These are phyloP conservation scores for Diplodia sapinea DNA, from an alignment of 2,329 filamentous ascomycete genomes.

Conservation along the genomic window DNA sequence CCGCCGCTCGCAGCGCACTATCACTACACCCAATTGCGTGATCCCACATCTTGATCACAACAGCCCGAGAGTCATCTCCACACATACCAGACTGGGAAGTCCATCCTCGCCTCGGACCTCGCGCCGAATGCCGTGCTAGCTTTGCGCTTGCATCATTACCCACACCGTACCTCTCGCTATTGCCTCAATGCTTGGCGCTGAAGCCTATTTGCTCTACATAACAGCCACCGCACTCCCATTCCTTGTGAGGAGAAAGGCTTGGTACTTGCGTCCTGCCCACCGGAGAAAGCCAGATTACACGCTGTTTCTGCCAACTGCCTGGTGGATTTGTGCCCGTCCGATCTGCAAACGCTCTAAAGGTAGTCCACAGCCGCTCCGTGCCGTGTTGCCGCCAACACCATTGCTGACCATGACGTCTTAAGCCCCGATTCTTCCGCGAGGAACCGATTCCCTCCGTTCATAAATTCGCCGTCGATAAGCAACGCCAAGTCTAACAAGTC, in stretches of 20 bases:
- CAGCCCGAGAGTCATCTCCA: conserved; percentile 16
- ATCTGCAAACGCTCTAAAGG: background rate
- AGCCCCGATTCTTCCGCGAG: background rate
- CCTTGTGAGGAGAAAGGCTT: background rate
- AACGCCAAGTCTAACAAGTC: conserved; percentile 13
- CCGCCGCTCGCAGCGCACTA: background rate
- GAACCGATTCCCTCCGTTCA: background rate
- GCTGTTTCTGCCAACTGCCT: background rate
- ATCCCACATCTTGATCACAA: conserved; percentile 27
- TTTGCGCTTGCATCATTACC: conserved; percentile 14
- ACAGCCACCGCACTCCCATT: conserved; percentile 1
- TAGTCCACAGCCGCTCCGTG: background rate
- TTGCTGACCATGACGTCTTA: conserved; percentile 19
- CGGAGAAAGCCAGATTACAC: background rate
- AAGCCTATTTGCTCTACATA: conserved; percentile 30
- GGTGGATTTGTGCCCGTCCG: background rate
- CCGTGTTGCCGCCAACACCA: conserved; percentile 18
- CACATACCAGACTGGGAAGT: background rate
- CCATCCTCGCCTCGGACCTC: background rate
- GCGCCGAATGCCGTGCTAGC: conserved; percentile 9
- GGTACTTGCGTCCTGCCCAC: background rate
- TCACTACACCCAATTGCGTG: conserved; percentile 22
- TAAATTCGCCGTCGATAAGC: conserved; percentile 1
- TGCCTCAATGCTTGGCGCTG: conserved; percentile 23
- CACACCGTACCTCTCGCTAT: conserved; percentile 22